phyloP scores from a whole-genome alignment of 352 stramenopile genomes.

The Peronospora farinosa region DNA sequence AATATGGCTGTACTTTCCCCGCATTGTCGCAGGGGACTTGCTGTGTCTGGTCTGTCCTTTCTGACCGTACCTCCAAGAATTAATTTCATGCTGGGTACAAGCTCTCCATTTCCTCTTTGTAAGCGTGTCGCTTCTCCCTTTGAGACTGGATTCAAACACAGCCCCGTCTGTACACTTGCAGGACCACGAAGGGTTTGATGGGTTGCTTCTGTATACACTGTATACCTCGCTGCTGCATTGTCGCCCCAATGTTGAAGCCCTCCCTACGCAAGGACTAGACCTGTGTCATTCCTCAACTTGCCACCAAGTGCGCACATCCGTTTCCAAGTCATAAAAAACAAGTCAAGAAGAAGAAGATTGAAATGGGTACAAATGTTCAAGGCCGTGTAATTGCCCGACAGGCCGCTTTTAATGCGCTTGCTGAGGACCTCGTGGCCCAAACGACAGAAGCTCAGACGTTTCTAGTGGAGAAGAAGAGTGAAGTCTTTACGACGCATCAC shows the following conservation, averaged over 20 bases:
- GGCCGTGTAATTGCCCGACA: slow-evolving; percentile 31
- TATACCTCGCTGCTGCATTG: neutral
- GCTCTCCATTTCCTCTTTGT: neutral
- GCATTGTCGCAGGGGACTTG: slow-evolving; percentile 13
- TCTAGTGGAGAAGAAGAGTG: slow-evolving; percentile 37
- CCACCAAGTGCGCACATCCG: slow-evolving; percentile 14
- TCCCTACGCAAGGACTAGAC: slow-evolving; percentile 1
- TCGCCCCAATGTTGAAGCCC: slow-evolving; percentile 3
- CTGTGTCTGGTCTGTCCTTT: neutral
- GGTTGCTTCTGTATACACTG: slow-evolving; percentile 14
- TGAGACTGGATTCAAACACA: neutral
- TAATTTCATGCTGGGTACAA: neutral
- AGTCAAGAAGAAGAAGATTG: slow-evolving; percentile 5
- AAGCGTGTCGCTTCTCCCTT: neutral
- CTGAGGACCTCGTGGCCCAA: slow-evolving; percentile 29
- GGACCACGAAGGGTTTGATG: slow-evolving; percentile 4
- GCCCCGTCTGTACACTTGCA: neutral
- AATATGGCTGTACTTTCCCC: slow-evolving; percentile 19
- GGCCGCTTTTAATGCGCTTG: slow-evolving; percentile 18
- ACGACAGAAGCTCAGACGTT: slow-evolving; percentile 25
- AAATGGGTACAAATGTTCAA: slow-evolving; percentile 28
- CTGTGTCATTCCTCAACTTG: slow-evolving; percentile 28
- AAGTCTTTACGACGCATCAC: slow-evolving; percentile 37
- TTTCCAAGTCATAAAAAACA: neutral
- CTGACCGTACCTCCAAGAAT: neutral